Evolutionary conservation across 169 alveolate genomes (phyloP), one percentile per base, ranked within the genome.

Genomic region (Plasmodium sp.): DNA sequence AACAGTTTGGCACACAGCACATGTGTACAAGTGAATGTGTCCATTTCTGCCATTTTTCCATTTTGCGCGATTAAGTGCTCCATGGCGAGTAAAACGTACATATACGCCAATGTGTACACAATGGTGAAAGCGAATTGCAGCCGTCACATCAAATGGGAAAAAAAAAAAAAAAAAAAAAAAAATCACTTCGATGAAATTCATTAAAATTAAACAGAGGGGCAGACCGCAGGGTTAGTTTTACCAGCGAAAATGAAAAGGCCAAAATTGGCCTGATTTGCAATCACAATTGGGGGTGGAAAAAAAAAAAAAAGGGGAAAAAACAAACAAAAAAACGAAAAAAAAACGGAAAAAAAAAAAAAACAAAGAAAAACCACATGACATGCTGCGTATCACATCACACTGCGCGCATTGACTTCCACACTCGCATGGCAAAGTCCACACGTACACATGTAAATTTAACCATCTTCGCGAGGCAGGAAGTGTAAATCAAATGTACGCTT

Each of bases 161-260:
- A 14, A 73, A 73, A 73, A 34, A 75, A 75, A 34, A 75, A 75
- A 34, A 75, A 74, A 74, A 74, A 74, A 74, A 74, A 74, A 74
- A 74, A 72, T 31, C n/a, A 3, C 9, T 22, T 31, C n/a, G 39
- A 72, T 31, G 45, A 22, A 39, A 39, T 5, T 27, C 72, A 56
- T 56, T 56, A 16, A 56, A 56, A 2, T 56, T 56, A 56, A 56
- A 56, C 72, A 56, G 31, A 56, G 31, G n/a, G n/a, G 72, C 72
- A n/a, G 5, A 56, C 4, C n/a, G 27, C 27, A 56, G 27, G 27
- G 27, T 5, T 10, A 14, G 72, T n/a, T n/a, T n/a, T n/a, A 56
- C 27, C 27, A n/a, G 72, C 9, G 72, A 16, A n/a, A 56, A 56
- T 56, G 72, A 56, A 56, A 56, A 56, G n/a, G 72, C 14, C 72